phyloP scores from a whole-genome alignment of 73 alveolate species.

The Effrenium voratum region DNA sequence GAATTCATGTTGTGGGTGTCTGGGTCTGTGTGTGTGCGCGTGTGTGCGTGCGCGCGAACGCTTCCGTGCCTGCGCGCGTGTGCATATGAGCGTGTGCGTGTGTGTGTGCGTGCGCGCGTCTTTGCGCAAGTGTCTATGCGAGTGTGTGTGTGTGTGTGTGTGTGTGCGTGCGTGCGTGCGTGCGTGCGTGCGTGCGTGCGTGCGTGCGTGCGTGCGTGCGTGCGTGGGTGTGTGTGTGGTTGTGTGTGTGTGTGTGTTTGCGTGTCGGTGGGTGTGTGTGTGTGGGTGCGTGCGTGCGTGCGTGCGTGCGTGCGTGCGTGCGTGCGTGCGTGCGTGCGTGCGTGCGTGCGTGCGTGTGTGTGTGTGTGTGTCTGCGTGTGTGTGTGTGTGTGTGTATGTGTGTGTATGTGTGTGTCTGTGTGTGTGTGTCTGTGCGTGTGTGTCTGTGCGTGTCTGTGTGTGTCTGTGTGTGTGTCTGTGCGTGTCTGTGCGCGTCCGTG shows the following conservation, averaged over 20 bases:
- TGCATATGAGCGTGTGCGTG: no score
- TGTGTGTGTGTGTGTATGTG: background rate
- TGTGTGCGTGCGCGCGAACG: no score
- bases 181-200: background rate
- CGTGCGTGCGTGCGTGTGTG: background rate
- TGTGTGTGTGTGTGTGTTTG: background rate
- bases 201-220: background rate
- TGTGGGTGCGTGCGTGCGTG: background rate
- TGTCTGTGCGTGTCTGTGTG: no score
- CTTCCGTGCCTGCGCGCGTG: no score
- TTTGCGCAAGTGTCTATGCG: no score
- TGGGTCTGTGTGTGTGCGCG: no score
- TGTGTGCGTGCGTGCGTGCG: background rate
- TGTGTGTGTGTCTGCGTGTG: background rate
- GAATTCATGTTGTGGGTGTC: no score
- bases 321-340: background rate
- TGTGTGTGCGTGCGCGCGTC: no score
- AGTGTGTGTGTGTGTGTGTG: background rate
- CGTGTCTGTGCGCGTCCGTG: no score
- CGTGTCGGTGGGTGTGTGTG: background rate
- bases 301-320: background rate
- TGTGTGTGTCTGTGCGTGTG: no score
- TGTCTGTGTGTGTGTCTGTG: no score
- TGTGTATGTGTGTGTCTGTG: background rate
- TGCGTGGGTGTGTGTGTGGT: background rate